These are phyloP conservation scores for Chloroidium sp. DNA, from an alignment of 163 green algal species.

Conservation along the genomic window DNA sequence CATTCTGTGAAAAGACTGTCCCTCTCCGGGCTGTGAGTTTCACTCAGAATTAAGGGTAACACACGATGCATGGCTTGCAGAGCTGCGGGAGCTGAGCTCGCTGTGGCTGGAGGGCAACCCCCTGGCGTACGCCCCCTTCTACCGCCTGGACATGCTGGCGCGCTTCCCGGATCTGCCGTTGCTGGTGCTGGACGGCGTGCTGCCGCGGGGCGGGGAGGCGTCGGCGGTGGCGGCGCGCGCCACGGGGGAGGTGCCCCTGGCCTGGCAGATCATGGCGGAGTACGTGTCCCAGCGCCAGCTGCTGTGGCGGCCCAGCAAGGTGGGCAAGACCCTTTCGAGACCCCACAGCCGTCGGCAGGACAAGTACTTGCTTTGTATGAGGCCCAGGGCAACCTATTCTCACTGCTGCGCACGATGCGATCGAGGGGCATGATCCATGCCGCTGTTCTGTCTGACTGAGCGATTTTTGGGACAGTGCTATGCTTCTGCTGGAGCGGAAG, in stretches of 20 bases:
- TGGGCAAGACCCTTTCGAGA: not conserved
- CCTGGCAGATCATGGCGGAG: not conserved
- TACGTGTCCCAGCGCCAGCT: not conserved
- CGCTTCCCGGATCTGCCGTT: slow-evolving; percentile 1
- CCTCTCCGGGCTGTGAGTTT: no score
- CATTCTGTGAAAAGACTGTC: no score
- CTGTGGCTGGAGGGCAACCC: slow-evolving; percentile 19
- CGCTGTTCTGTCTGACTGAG: no score
- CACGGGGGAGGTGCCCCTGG: not conserved
- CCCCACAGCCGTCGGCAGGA: not conserved
- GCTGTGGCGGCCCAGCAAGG: not conserved
- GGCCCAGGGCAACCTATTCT: no score
- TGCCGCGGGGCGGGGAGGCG: not conserved
- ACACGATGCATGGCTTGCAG: not conserved
- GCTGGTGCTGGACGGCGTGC: slow-evolving; percentile 13
- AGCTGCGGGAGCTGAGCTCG: not conserved
- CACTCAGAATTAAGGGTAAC: no score
- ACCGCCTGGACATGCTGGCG: slow-evolving; percentile 12
- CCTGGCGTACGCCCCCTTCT: slow-evolving; percentile 10
- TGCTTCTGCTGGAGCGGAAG: no score
- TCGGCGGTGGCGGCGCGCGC: not conserved
- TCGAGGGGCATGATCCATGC: no score
- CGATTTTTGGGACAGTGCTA: no score
- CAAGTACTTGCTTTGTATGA: not conserved
- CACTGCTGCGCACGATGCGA: no score